Conservation (phyloP, 108 stramenopile species). For the Bacterosira constricta region DNA sequence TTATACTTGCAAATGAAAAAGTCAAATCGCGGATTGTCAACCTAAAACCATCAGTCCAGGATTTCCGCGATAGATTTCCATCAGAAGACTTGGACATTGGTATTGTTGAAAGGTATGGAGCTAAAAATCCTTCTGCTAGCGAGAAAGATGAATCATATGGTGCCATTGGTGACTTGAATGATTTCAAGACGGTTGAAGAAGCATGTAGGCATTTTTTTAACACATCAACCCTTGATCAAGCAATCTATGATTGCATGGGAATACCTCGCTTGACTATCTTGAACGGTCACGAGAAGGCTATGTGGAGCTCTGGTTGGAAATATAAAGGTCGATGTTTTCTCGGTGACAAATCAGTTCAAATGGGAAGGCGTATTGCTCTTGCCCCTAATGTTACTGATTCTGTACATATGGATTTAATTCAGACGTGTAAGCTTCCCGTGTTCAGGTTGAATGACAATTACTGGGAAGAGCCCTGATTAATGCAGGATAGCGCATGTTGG, state of each 20-base stretch:
- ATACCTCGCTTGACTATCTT: background rate
- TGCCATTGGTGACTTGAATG: background rate
- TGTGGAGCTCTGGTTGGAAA: background rate
- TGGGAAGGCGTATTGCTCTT: slow-evolving; percentile 4
- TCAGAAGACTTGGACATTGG: background rate
- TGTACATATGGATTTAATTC: no score
- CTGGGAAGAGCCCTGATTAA: no score
- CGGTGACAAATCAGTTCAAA: background rate
- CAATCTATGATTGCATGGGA: background rate
- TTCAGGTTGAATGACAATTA: no score
- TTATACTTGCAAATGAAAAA: background rate
- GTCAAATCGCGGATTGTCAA: background rate
- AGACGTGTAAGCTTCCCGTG: no score
- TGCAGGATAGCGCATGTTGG: no score
- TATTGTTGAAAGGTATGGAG: no score
- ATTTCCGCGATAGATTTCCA: background rate
- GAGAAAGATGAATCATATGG: no score
- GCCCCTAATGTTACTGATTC: no score
- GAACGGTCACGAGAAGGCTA: background rate
- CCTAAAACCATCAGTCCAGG: background rate
- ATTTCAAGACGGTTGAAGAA: background rate
- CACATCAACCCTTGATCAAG: background rate
- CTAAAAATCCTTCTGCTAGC: no score
- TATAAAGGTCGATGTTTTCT: background rate
- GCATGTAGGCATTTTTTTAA: background rate